phyloP scores from a whole-genome alignment of 768 basidiomycete genomes.

The Sutorius australiensis region DNA sequence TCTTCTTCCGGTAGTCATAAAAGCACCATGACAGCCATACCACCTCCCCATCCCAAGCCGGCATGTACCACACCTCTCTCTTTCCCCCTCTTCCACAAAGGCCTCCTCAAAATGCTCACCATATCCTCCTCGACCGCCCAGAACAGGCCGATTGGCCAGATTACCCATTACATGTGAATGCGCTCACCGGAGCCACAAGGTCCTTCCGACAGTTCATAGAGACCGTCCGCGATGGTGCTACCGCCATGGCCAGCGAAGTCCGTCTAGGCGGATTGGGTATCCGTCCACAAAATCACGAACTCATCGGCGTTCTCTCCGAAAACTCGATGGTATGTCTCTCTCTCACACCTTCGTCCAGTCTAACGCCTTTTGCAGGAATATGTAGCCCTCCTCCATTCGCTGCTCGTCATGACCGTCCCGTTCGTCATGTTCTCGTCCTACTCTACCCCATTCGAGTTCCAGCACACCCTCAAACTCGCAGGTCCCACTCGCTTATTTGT shows the following conservation, averaged over 20 bases:
- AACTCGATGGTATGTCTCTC: conserved; percentile 53
- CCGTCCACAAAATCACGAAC: conserved; percentile 42
- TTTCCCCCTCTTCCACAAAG: conserved; percentile 50
- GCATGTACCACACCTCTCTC: conserved; percentile 56
- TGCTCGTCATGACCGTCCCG: conserved; percentile 48
- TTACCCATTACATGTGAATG: conserved; percentile 54
- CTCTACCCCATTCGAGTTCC: conserved; percentile 55
- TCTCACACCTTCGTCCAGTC: neutral
- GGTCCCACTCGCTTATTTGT: conserved; percentile 53
- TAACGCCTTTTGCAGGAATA: conserved; percentile 44
- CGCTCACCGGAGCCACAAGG: conserved; percentile 43
- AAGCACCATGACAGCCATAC: neutral
- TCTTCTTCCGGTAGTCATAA: neutral
- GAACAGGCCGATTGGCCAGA: conserved; percentile 56
- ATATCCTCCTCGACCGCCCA: conserved; percentile 51
- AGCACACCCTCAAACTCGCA: conserved; percentile 46
- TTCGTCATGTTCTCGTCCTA: conserved; percentile 52
- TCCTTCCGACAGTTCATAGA: conserved; percentile 48
- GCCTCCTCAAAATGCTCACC: conserved; percentile 52
- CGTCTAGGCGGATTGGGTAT: conserved; percentile 57
- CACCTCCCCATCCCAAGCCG: neutral
- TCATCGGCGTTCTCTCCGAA: conserved; percentile 66
- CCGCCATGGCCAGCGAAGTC: conserved; percentile 48
- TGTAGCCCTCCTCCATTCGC: conserved; percentile 45
- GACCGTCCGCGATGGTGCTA: conserved; percentile 51